Evolutionary conservation across 805 yeast genomes (phyloP), one percentile per base, ranked within the genome.

Genomic region (Monosporozyma servazzii): DNA sequence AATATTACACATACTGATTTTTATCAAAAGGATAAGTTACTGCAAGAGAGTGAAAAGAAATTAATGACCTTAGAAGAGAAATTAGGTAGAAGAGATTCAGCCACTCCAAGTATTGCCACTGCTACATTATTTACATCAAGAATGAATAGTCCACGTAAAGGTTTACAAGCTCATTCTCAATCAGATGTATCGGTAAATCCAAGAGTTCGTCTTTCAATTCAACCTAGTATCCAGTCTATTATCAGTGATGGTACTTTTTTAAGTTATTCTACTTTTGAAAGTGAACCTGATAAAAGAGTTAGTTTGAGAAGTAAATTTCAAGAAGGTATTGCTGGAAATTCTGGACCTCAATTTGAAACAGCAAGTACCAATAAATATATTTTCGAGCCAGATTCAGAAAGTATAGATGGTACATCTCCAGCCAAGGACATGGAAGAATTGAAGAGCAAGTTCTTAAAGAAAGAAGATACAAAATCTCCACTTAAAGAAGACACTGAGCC

Each of bases 191-290:
- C 27, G 8, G 29, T 31, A 25, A 41, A 9, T 18, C 13, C 40
- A n/a, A 49, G 55, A 5, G 31, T 50, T n/a, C 48, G 55, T 29
- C 54, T 66, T 18, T 59, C 67, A 3, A 47, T 55, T 5, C 58
- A 57, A 7, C 70, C 69, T 18, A 64, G 66, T 52, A 64, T 65
- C 45, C 55, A 56, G 20, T 65, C 70, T 2, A 60, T 66, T 25
- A 53, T 52, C 6, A 61, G 63, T 48, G 61, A 50, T 21, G 56
- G 56, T 7, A 56, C 66, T 4, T 52, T 54, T 15, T 54, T 58
- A 6, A 54, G 58, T 30, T 43, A 42, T 31, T 51, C 55, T 10
- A 53, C 54, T 15, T 42, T 40, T 33, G 54, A 49, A 17, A 52
- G 50, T n/a, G 42, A 25, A 10, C 31, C 52, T 39, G 31, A 40